phyloP scores from a whole-genome alignment of 2,329 filamentous ascomycete species.

The Ophiocordyceps camponoti-floridani region DNA sequence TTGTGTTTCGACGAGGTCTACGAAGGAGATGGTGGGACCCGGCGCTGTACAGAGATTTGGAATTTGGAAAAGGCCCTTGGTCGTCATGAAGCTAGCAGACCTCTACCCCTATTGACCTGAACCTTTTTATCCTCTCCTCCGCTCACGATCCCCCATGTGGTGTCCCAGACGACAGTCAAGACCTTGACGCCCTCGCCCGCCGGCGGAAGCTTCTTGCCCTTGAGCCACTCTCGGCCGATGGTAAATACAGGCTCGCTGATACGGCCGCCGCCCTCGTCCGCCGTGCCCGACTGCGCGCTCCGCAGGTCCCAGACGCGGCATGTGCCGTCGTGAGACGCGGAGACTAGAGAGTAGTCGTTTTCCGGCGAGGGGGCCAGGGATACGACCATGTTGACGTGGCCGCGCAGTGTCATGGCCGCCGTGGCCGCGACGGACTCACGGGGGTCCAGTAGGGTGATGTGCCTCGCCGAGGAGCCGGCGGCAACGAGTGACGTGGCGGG shows the following conservation, averaged over 20 bases:
- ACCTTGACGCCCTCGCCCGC: conserved; percentile 81
- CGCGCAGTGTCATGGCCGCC: conserved; percentile 76
- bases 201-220: conserved; percentile 42
- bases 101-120: conserved; percentile 65
- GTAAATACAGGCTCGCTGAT: conserved; percentile 58
- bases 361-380: conserved; percentile 32
- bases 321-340: conserved; percentile 81
- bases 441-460: conserved; percentile 88
- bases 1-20: too few relatives aligned
- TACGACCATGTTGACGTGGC: conserved; percentile 61
- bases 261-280: conserved; percentile 42
- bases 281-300: conserved; percentile 39
- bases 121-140: conserved; percentile 87
- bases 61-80: neutral
- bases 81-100: conserved; percentile 21
- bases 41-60: too few relatives aligned
- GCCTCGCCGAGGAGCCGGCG: conserved; percentile 67
- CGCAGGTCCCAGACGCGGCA: conserved; percentile 89
- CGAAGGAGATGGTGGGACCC: too few relatives aligned
- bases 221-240: conserved; percentile 57
- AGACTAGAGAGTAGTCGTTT: conserved; percentile 69
- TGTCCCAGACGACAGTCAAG: conserved; percentile 75
- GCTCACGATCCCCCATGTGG: conserved; percentile 72
- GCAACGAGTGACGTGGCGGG: conserved; percentile 43
- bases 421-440: conserved; percentile 59